phyloP scores from a whole-genome alignment of 1,139 yeast genomes.

The Scheffersomyces lignicola region DNA sequence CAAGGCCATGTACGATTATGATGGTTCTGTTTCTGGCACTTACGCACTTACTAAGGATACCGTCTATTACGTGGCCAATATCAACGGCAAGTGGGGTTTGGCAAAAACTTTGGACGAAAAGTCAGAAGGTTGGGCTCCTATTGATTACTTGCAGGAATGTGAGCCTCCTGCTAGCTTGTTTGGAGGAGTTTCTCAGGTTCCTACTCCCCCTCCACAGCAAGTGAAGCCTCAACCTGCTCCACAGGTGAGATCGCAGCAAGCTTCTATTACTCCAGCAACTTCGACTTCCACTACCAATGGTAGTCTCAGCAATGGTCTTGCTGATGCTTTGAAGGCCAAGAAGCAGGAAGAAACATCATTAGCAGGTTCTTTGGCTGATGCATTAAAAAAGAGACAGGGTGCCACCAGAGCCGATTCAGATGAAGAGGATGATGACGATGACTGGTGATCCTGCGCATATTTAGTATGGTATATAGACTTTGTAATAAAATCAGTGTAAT shows the following conservation, averaged over 20 bases:
- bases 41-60: conserved; percentile 77
- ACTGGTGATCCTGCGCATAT: conserved; percentile 20
- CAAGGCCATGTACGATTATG: conserved; percentile 86
- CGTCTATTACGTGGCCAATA: conserved; percentile 65
- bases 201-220: conserved; percentile 34
- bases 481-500: too few species aligned
- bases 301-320: conserved; percentile 62
- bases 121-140: conserved; percentile 96
- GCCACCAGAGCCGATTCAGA: conserved; percentile 73
- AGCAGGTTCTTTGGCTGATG: conserved; percentile 89
- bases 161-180: conserved; percentile 39
- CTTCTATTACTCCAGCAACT: conserved; percentile 11
- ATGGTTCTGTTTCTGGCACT: conserved; percentile 81
- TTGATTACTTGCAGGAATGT: conserved; percentile 77
- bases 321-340: conserved; percentile 71
- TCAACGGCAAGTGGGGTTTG: conserved; percentile 87
- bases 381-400: conserved; percentile 80
- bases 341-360: conserved; percentile 62
- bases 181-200: conserved; percentile 21
- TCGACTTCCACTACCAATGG: conserved; percentile 18
- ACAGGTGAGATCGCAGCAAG: conserved; percentile 12
- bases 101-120: conserved; percentile 76
- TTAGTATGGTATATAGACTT: too few species aligned
- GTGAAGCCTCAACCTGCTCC: conserved; percentile 9
- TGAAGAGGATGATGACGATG: conserved; percentile 73